Evolutionary conservation across 1,284 basidiomycete genomes (phyloP), one percentile per base, ranked within the genome.

Genomic region (Melampsora larici-populina): DNA sequence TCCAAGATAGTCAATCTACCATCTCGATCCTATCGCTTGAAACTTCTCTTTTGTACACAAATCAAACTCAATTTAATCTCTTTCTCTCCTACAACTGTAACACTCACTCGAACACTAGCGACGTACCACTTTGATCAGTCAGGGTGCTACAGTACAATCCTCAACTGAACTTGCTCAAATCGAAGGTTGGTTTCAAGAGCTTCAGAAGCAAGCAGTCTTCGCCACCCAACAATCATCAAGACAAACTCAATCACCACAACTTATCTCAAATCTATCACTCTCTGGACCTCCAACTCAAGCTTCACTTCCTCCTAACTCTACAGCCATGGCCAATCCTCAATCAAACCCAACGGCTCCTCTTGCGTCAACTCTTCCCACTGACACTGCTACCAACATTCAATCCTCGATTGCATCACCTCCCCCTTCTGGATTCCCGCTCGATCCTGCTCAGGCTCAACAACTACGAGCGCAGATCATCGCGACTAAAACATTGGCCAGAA

Each of bases 381-480:
- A 33, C 15, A 40, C 26, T 3, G 24, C n/a, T n/a, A 65, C 33
- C 31, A 40, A 33, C 31, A 17, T n/a, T 40, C 63, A 65, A 40
- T 31, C 63, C n/a, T 65, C 63, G 5, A 5, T 60, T 17, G 21
- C 29, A 13, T 65, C 63, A 36, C 31, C 63, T 33, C 63, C 63
- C 2, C 29, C 31, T 40, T 18, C 63, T 40, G n/a, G 24, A 5
- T 33, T 15, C 18, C 33, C 29, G 21, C 63, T 78, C 26, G 75
- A 78, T 36, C 21, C 40, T 6, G 62, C 60, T 48, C 75, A 78
- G 33, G 31, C 70, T 67, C 69, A 63, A 31, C 75, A 78, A 58
- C 31, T 78, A 29, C 43, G 63, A 29, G 48, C 68, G 5, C 75
- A 78, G 24, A 70, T 78, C 7, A 6, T 78, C 4, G 67, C 68